phyloP scores from a whole-genome alignment of 179 eudicot genomes.

The Spergularia azorica region DNA sequence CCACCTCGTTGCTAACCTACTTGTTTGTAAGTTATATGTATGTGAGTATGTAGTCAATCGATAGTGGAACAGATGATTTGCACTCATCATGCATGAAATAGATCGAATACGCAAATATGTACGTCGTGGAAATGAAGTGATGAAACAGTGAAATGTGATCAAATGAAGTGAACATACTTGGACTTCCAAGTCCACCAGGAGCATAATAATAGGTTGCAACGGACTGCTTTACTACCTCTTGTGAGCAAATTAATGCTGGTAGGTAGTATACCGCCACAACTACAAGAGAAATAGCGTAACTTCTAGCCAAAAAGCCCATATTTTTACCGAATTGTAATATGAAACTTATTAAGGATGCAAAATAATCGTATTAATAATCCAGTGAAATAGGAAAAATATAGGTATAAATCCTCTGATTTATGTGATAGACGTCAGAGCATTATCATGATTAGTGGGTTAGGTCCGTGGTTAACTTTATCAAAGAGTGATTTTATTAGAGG shows the following conservation, averaged over 20 bases:
- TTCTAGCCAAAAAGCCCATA: conserved; percentile 1
- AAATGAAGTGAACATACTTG: conserved; percentile 21
- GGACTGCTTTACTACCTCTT: conserved; percentile 16
- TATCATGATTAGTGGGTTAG: background rate
- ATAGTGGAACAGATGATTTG: background rate
- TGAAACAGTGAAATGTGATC: too few relatives aligned
- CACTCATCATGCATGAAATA: too few relatives aligned
- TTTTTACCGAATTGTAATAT: background rate
- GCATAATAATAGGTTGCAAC: conserved; percentile 30
- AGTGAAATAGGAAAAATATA: background rate
- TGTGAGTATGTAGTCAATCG: too few relatives aligned
- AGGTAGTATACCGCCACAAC: background rate
- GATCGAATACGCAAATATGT: too few relatives aligned
- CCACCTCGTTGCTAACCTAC: too few relatives aligned
- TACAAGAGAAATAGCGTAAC: background rate
- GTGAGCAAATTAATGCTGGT: conserved; percentile 10
- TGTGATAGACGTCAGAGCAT: background rate
- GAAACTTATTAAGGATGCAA: background rate
- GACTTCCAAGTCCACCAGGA: conserved; percentile 32
- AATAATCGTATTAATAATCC: too few relatives aligned
- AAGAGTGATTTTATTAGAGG: background rate
- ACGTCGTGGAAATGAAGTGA: too few relatives aligned
- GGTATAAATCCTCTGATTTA: background rate
- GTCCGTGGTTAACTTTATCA: background rate
- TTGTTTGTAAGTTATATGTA: too few relatives aligned